phyloP scores from a whole-genome alignment of 1,284 basidiomycete genomes.

The Golubevia pallescens region DNA sequence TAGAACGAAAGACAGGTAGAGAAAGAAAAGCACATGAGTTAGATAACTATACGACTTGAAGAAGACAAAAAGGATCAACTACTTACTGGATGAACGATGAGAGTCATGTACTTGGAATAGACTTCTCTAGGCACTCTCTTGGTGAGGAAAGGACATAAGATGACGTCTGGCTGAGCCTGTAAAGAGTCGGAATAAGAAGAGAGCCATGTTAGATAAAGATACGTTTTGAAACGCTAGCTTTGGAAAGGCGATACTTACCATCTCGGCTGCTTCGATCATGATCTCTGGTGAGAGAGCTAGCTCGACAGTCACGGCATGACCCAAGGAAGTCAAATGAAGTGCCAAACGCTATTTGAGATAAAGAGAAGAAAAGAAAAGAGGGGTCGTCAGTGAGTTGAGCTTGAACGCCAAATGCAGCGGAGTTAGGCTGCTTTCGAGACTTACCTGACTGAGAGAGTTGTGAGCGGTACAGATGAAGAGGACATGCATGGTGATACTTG shows the following conservation, averaged over 20 bases:
- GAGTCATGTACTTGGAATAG: slow-evolving; percentile 65
- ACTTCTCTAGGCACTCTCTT: slow-evolving; percentile 66
- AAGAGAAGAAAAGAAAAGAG: not conserved
- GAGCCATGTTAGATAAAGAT: too few relatives aligned
- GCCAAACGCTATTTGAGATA: slow-evolving; percentile 25
- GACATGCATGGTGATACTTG: too few relatives aligned
- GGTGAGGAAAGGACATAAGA: slow-evolving; percentile 67
- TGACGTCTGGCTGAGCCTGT: slow-evolving; percentile 61
- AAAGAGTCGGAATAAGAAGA: too few relatives aligned
- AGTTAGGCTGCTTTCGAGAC: too few relatives aligned
- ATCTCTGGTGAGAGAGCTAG: slow-evolving; percentile 64
- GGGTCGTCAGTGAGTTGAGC: not conserved
- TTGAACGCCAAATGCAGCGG: too few relatives aligned
- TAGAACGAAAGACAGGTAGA: too few relatives aligned
- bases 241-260: slow-evolving; percentile 22
- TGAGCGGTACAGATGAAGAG: slow-evolving; percentile 66
- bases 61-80: too few relatives aligned
- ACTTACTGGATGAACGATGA: slow-evolving; percentile 66
- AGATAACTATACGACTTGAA: too few relatives aligned
- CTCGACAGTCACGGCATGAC: slow-evolving; percentile 65
- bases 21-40: too few relatives aligned
- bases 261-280: slow-evolving; percentile 65
- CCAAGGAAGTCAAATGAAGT: slow-evolving; percentile 62
- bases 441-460: slow-evolving; percentile 66
- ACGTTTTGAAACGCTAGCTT: too few relatives aligned